phyloP scores from a whole-genome alignment of 2,329 filamentous ascomycete species.

The Cadophora malorum region DNA sequence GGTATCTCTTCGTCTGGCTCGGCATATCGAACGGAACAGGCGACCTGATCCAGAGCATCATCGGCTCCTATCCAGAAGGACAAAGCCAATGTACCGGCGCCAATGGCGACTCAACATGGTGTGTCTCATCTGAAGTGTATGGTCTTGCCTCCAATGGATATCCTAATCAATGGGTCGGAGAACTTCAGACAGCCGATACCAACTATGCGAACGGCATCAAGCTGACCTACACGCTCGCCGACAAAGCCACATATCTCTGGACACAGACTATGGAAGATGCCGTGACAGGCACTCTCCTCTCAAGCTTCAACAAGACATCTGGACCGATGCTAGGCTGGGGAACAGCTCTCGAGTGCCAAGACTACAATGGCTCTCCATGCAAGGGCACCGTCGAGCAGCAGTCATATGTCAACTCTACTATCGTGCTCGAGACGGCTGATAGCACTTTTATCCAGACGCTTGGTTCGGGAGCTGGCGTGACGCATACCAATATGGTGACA shows the following conservation, averaged over 20 bases:
- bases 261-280: slow-evolving; percentile 34
- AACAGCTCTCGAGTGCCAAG: slow-evolving; percentile 24
- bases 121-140: slow-evolving; percentile 42
- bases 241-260: slow-evolving; percentile 39
- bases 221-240: slow-evolving; percentile 41
- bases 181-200: not conserved
- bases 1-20: slow-evolving; percentile 41
- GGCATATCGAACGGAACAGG: slow-evolving; percentile 41
- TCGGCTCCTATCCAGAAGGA: slow-evolving; percentile 37
- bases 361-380: slow-evolving; percentile 13
- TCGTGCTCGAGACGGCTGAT: not conserved
- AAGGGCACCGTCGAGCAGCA: slow-evolving; percentile 1
- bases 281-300: slow-evolving; percentile 33
- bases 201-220: slow-evolving; percentile 23
- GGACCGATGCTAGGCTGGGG: slow-evolving; percentile 39
- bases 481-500: not conserved
- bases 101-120: slow-evolving; percentile 38
- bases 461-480: not conserved
- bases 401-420: not conserved
- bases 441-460: not conserved
- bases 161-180: not conserved
- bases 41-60: slow-evolving; percentile 36
- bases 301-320: slow-evolving; percentile 37
- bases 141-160: not conserved
- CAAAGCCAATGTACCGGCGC: slow-evolving; percentile 35